These are phyloP conservation scores for Backusella luteola DNA, from an alignment of 192 early-diverging fungal genomes.

Conservation along the genomic window DNA sequence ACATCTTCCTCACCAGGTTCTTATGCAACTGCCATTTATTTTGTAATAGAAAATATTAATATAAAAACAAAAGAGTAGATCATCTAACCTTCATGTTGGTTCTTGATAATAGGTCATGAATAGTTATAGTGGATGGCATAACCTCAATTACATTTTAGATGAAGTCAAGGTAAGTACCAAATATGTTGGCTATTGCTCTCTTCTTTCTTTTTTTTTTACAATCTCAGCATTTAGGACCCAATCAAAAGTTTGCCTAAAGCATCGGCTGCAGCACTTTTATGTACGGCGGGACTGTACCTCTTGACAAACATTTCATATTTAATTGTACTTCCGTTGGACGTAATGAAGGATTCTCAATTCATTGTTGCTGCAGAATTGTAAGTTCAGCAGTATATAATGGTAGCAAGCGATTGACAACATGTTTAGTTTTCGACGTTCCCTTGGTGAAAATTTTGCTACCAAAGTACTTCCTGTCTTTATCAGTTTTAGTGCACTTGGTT, in stretches of 20 bases:
- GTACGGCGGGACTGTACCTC: slow-evolving; percentile 20
- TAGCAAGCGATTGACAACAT: neutral
- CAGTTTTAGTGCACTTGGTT: slow-evolving; percentile 27
- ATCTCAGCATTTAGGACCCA: slow-evolving; percentile 4
- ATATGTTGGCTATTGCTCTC: neutral
- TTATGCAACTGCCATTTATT: slow-evolving; percentile 33
- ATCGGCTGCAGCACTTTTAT: slow-evolving; percentile 14
- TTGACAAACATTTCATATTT: slow-evolving; percentile 30
- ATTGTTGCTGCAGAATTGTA: slow-evolving; percentile 34
- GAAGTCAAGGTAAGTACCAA: slow-evolving; percentile 21
- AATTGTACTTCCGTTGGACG: slow-evolving; percentile 21
- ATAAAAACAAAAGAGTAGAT: neutral
- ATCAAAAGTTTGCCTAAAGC: slow-evolving; percentile 24
- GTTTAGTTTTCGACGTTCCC: slow-evolving; percentile 22
- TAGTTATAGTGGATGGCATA: slow-evolving; percentile 29
- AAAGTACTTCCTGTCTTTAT: slow-evolving; percentile 28
- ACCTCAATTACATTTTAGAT: slow-evolving; percentile 29
- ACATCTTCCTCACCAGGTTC: slow-evolving; percentile 19
- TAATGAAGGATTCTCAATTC: slow-evolving; percentile 26
- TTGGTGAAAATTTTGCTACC: slow-evolving; percentile 26
- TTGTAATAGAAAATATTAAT: slow-evolving; percentile 4
- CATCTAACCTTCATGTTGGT: neutral
- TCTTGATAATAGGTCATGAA: slow-evolving; percentile 6
- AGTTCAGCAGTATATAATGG: neutral
- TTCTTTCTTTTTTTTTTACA: neutral